A percentile compares a stretch with the other conserved stretches of the same genome.
phyloP scores from a whole-genome alignment of 163 green algal genomes.

The Dunaliella salina region DNA sequence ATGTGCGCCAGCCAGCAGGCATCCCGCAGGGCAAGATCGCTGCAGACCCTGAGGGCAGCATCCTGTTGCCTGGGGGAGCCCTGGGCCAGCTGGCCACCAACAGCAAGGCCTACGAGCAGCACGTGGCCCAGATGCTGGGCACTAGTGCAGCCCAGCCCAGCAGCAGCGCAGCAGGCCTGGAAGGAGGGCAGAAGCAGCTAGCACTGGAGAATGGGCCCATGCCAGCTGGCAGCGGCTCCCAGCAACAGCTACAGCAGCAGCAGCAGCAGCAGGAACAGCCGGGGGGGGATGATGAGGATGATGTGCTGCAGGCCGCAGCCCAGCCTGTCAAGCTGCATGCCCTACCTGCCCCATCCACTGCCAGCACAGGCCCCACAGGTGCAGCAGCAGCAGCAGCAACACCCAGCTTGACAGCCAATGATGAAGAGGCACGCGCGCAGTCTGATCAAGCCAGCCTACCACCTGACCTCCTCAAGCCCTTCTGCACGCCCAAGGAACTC shows the following conservation, averaged over 20 bases:
- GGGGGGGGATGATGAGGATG: not conserved
- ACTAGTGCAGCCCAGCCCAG: not conserved
- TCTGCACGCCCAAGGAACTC: too few species aligned
- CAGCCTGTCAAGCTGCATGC: not conserved
- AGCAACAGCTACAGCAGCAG: constrained; percentile 5
- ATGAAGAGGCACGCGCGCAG: too few species aligned
- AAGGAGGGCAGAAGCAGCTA: too few species aligned
- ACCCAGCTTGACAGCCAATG: too few species aligned
- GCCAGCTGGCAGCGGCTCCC: not conserved
- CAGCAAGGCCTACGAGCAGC: constrained; percentile 56
- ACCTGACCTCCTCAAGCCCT: too few species aligned
- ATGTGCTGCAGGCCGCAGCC: not conserved
- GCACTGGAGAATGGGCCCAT: too few species aligned
- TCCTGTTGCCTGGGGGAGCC: constrained; percentile 77
- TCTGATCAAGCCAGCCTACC: too few species aligned
- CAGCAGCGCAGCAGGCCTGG: too few species aligned
- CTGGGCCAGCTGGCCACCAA: constrained; percentile 66
- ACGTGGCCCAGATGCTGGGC: constrained; percentile 54
- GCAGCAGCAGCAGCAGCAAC: too few species aligned
- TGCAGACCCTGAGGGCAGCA: constrained; percentile 57
- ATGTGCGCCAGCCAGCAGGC: constrained; percentile 71
- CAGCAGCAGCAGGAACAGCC: not conserved
- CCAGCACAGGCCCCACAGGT: too few species aligned
- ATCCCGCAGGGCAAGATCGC: constrained; percentile 78
- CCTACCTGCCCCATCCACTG: too few species aligned